phyloP scores from a whole-genome alignment of 2,329 filamentous ascomycete species.

The Colletotrichum falcatum region DNA sequence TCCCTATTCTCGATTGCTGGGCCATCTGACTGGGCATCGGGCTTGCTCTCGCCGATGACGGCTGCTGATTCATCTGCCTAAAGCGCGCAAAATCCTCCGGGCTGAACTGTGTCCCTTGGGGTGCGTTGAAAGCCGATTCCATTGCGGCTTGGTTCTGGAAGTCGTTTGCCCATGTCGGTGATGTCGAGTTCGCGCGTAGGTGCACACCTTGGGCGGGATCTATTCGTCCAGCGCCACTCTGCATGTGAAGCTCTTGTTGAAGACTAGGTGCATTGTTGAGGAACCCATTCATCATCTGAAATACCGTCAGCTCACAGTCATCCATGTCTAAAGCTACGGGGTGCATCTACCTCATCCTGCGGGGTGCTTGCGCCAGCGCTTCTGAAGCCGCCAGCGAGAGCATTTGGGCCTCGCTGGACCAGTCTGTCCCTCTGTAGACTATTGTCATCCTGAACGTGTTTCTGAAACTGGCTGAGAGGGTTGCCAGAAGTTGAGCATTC shows the following conservation, averaged over 20 bases:
- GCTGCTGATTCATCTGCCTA: conserved; percentile 76
- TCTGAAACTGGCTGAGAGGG: conserved; percentile 96
- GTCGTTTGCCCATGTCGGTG: conserved; percentile 66
- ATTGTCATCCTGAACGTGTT: conserved; percentile 96
- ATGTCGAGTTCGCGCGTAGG: conserved; percentile 65
- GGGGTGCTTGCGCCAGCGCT: conserved; percentile 75
- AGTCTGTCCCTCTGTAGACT: conserved; percentile 92
- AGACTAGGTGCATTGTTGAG: conserved; percentile 79
- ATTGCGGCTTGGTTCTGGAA: conserved; percentile 72
- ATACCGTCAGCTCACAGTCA: conserved; percentile 11
- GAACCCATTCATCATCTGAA: conserved; percentile 92
- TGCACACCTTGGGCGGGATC: conserved; percentile 63
- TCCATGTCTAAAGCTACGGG: not conserved
- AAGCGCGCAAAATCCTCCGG: conserved; percentile 90
- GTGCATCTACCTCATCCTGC: conserved; percentile 74
- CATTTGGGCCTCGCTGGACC: conserved; percentile 78
- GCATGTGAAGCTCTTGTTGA: conserved; percentile 66
- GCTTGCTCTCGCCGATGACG: conserved; percentile 63
- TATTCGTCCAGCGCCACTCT: conserved; percentile 61
- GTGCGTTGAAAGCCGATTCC: conserved; percentile 76
- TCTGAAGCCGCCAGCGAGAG: conserved; percentile 81
- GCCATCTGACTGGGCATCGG: conserved; percentile 68
- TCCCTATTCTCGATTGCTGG: conserved; percentile 52
- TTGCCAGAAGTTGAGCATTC: conserved; percentile 98
- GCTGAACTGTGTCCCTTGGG: conserved; percentile 73